Evolutionary conservation across 441 rosid genomes (phyloP), one percentile per base, ranked within the genome.

Genomic region (Erysimum cheiri): DNA sequence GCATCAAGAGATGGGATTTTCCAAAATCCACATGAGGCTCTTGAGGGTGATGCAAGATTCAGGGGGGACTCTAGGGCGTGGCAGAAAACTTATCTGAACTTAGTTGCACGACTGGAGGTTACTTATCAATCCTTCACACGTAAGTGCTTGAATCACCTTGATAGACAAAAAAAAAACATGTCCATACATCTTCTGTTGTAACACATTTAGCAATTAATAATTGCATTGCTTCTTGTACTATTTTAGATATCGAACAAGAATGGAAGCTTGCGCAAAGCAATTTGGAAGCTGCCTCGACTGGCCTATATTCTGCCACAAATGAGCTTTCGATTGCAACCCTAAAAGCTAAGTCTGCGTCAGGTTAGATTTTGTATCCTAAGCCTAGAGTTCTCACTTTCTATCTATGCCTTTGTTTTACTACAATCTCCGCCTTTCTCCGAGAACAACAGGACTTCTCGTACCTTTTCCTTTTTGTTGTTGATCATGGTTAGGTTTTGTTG

Each of bases 271-370:
- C 91, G 14, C 90, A 92, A 81, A 85, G 87, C 87, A 86, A 71
- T 79, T 80, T 88, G 84, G 99, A 95, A 82, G 86, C 90, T 80
- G 97, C 98, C 77, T 86, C 96, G 29, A 83, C 64, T 82, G 82
- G 82, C 82, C 85, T 90, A 76, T 90, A 85, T 80, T 84, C 96
- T 67, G 89, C 90, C 43, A 82, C 89, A 59, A 88, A 85, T 64
- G 98, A 92, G 72, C 93, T 95, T 65, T 70, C 80, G 82, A 72
- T 75, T 80, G 93, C 92, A 35, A 90, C 98, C 73, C 83, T 79
- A 58, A 88, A 90, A 83, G 95, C 99, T 58, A 86, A 88, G 87
- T 86, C 96, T 70, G 93, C 95, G 72, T 90, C 99, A 84, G 99
- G 99, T 95, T 57, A 77, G 68, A 22, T 68, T 39, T 69, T 31